A percentile compares a stretch with the other conserved stretches of the same genome.
These are phyloP conservation scores for Eucalyptus marginata DNA, from an alignment of 345 rosid genomes.

Conservation along the genomic window DNA sequence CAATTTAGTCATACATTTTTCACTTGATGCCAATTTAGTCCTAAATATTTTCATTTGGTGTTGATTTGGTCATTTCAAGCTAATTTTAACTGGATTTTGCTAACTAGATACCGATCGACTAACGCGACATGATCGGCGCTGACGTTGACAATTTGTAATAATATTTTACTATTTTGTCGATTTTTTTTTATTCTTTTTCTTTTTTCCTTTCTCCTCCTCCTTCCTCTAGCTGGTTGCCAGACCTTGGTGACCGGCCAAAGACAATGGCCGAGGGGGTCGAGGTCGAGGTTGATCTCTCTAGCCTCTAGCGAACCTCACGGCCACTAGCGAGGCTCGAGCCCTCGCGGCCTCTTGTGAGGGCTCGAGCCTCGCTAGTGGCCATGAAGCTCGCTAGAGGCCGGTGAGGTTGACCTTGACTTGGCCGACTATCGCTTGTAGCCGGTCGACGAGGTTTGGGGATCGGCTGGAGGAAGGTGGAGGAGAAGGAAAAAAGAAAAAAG, in stretches of 20 bases:
- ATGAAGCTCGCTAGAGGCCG: rapidly evolving
- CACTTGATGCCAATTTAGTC: rapidly evolving
- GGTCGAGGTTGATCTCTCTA: rapidly evolving
- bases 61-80: rapidly evolving
- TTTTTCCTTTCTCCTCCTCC: rapidly evolving
- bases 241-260: rapidly evolving
- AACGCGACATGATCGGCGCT: rapidly evolving
- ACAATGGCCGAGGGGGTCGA: rapidly evolving
- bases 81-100: no score
- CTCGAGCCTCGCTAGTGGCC: rapidly evolving
- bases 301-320: rapidly evolving
- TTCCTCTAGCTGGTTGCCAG: rapidly evolving
- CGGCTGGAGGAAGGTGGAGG: rapidly evolving
- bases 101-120: rapidly evolving
- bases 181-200: no score
- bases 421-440: rapidly evolving
- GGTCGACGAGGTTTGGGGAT: rapidly evolving
- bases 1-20: no score
- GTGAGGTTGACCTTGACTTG: rapidly evolving
- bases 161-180: no score
- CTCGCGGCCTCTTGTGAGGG: no score
- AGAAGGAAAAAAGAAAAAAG: rapidly evolving
- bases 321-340: no score
- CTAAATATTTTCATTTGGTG: rapidly evolving
- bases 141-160: no score